Conservation (phyloP, 2,329 filamentous ascomycete species). For the Apiospora marii region DNA sequence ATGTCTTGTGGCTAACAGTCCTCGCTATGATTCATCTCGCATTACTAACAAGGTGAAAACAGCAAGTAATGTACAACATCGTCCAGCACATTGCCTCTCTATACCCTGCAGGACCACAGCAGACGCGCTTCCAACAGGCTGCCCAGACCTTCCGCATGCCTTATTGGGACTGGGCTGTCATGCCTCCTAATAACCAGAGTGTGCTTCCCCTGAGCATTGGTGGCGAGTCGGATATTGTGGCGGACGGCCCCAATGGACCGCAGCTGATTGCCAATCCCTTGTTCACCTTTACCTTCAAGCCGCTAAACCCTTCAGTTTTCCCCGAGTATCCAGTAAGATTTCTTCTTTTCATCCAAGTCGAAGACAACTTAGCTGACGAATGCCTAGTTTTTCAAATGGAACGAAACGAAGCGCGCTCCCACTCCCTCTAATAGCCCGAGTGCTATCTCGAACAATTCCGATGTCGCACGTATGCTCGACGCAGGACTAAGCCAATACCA, state of each 20-base stretch:
- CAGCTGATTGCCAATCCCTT: slow-evolving; percentile 69
- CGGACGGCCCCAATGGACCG: slow-evolving; percentile 63
- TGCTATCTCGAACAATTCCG: slow-evolving; percentile 66
- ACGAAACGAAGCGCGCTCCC: slow-evolving; percentile 66
- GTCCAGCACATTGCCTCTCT: slow-evolving; percentile 44
- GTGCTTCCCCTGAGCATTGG: slow-evolving; percentile 58
- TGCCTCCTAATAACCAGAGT: slow-evolving; percentile 56
- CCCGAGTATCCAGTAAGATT: slow-evolving; percentile 55
- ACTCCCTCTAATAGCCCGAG: slow-evolving; percentile 45
- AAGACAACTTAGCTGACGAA: slow-evolving; percentile 26
- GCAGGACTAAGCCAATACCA: slow-evolving; percentile 62
- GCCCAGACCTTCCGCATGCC: slow-evolving; percentile 62
- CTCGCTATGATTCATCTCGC: not conserved
- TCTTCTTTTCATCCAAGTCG: not conserved
- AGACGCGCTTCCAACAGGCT: slow-evolving; percentile 58
- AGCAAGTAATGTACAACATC: slow-evolving; percentile 49
- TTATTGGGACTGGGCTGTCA: slow-evolving; percentile 66
- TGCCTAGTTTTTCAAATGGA: slow-evolving; percentile 64
- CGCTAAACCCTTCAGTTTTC: slow-evolving; percentile 65
- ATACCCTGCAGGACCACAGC: slow-evolving; percentile 51
- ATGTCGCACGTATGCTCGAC: slow-evolving; percentile 60
- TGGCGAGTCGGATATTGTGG: slow-evolving; percentile 50
- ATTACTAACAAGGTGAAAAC: slow-evolving; percentile 51
- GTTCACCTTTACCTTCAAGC: slow-evolving; percentile 66
- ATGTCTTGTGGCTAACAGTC: not conserved